These are phyloP conservation scores for Sindora glabra DNA, from an alignment of 306 rosid genomes.

Conservation along the genomic window DNA sequence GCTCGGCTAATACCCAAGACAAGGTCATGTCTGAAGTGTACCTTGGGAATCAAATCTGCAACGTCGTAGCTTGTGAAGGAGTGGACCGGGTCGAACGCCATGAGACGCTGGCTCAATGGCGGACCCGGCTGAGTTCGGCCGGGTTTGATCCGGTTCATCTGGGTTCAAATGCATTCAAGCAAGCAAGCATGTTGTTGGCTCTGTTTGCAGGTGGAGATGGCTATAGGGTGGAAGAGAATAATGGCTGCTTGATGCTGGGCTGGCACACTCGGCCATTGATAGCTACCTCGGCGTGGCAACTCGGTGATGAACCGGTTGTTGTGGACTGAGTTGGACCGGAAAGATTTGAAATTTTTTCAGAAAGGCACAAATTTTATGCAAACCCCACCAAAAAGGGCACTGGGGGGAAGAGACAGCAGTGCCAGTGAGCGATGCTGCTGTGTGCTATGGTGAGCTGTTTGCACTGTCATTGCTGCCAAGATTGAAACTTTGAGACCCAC, in stretches of 20 bases:
- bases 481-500: slow-evolving; percentile 44
- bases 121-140: slow-evolving; percentile 42
- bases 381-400: slow-evolving; percentile 7
- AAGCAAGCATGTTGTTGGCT: slow-evolving; percentile 76
- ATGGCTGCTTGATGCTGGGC: slow-evolving; percentile 67
- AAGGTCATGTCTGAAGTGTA: slow-evolving; percentile 79
- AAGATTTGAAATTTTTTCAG: background rate
- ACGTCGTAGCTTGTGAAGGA: slow-evolving; percentile 86
- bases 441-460: slow-evolving; percentile 53
- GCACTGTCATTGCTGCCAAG: slow-evolving; percentile 20
- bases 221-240: slow-evolving; percentile 73
- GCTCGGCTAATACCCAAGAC: slow-evolving; percentile 52
- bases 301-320: slow-evolving; percentile 14
- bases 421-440: slow-evolving; percentile 8
- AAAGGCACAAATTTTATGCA: background rate
- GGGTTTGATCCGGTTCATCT: slow-evolving; percentile 66
- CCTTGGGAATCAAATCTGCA: slow-evolving; percentile 78
- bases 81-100: slow-evolving; percentile 84
- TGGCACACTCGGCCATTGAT: slow-evolving; percentile 93
- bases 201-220: slow-evolving; percentile 79
- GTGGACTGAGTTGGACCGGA: slow-evolving; percentile 44
- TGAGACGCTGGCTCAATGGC: slow-evolving; percentile 70
- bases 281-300: slow-evolving; percentile 85
- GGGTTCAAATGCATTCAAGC: slow-evolving; percentile 90
- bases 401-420: slow-evolving; percentile 35